Evolutionary conservation across 331 rosid genomes (phyloP).

Genomic region (Ulmus americana): DNA sequence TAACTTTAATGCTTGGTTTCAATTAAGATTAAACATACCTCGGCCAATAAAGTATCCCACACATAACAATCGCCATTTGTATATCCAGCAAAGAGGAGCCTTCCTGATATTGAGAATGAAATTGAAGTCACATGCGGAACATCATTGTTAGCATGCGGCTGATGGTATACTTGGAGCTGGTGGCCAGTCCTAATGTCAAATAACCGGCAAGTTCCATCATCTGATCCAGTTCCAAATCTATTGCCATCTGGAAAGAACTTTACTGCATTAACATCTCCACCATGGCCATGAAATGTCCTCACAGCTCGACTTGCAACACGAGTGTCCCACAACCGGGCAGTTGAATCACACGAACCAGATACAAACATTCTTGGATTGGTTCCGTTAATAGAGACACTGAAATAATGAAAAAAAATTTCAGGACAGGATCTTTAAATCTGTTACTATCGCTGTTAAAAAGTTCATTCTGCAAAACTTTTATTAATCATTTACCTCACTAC

Average conservation of each 20-base stretch:
- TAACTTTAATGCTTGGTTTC: too few species aligned
- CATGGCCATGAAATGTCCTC: constrained; percentile 77
- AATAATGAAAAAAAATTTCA: constrained; percentile 19
- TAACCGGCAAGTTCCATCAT: constrained; percentile 87
- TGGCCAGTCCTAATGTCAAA: constrained; percentile 94
- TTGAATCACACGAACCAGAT: constrained; percentile 90
- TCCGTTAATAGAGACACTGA: constrained; percentile 81
- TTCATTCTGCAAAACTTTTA: neutral
- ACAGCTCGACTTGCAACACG: constrained; percentile 99
- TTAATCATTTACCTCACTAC: constrained; percentile 54
- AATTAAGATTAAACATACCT: constrained; percentile 41
- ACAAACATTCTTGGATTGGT: constrained; percentile 70
- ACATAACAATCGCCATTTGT: constrained; percentile 76
- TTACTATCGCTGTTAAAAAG: neutral
- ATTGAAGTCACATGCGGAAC: constrained; percentile 64
- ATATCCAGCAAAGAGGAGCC: constrained; percentile 90
- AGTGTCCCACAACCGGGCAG: constrained; percentile 95
- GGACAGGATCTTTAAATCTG: neutral
- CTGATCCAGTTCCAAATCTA: constrained; percentile 95
- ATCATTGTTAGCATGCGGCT: constrained; percentile 52
- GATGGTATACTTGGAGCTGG: constrained; percentile 78
- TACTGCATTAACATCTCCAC: constrained; percentile 77
- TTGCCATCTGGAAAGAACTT: constrained; percentile 94
- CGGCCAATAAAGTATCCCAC: constrained; percentile 88
- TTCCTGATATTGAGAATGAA: constrained; percentile 91